Evolutionary conservation across 371 early-diverging fungal species (phyloP), one percentile per base, ranked within the genome.

Genomic region (Mucor lusitanicus): DNA sequence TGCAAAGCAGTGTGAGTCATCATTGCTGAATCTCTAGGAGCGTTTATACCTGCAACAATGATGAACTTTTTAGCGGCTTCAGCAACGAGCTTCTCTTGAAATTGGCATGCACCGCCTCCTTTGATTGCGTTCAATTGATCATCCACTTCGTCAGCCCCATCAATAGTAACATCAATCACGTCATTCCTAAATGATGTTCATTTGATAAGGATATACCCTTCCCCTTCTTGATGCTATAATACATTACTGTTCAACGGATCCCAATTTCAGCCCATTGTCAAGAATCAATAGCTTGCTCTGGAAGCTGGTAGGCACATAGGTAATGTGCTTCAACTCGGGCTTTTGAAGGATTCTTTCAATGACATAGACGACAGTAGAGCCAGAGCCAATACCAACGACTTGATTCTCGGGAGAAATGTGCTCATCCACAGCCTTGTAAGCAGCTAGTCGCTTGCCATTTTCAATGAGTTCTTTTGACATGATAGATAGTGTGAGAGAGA

Each of bases 71-170:
- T 85, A n/a, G 95, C 87, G 1, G 90, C 90, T 59, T 87, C 84
- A 28, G 96, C 96, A 25, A 97, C 94, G 9, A 96, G 83, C 79
- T 94, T 96, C 72, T 97, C 97, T 71, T 94, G 95, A 69, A 96
- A 82, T 56, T 94, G 95, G 65, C 96, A 95, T 21, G 86, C 97
- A 50, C 97, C 97, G 19, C 97, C 97, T 21, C 97, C 97, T 79
- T 97, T 97, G 74, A 97, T 96, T 35, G 88, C 91, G 75, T 95
- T 94, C 61, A 94, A 76, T 37, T 88, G 69, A 11, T 77, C 60
- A 64, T 94, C 92, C 15, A 91, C 92, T 80, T 97, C 97, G 76
- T 97, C 97, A 6, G 96, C 97, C 15, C 97, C 96, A 66, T 97
- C 97, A 67, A 97, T 94, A 28, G 95, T 91, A 17, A 96, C 89